Evolutionary conservation across 805 yeast species (phyloP), one percentile per base, ranked within the genome.

Genomic region (Suhomyces tanzawaensis): DNA sequence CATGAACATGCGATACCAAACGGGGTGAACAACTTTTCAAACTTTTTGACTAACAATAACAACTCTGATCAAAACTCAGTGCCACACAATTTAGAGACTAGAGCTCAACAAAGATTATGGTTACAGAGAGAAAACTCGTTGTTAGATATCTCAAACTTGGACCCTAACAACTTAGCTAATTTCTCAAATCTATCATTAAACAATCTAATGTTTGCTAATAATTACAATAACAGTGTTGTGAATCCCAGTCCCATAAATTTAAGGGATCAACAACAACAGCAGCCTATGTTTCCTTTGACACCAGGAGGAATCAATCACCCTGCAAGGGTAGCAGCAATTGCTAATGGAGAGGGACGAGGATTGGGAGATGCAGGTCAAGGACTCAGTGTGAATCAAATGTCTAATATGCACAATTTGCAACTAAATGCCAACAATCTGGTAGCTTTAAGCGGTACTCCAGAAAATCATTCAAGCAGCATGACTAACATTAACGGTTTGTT

Each of bases 21-120:
- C 34, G 60, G 54, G 4, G 60, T 56, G 11, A 58, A 57, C 27
- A 60, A 62, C 46, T 62, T 62, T 37, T 47, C 63, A 13, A 55
- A 58, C 43, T 62, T 60, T 30, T 51, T 62, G 24, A 51, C 43
- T 27, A 46, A 37, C 19, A 35, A 40, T n/a, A 41, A 36, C 16
- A 34, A 39, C 17, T 33, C 32, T 19, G 47, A 42, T 14, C 38
- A 36, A 3, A 39, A 25, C 21, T 32, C 39, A 7, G 29, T 37
- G 7, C 36, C 42, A 17, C 41, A 38, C 30, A 41, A 39, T 19
- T 36, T 41, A 19, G 85, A 81, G 43, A 79, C 86, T 1, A 71
- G 95, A 62, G 85, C 95, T 0, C 95, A 87, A 53, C 93, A 85
- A 53, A 75, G 81, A 45, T 70, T 88, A 36, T 86, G 95, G 95